phyloP scores from a whole-genome alignment of 164 flowering plant species.

The Aristolochia californica region DNA sequence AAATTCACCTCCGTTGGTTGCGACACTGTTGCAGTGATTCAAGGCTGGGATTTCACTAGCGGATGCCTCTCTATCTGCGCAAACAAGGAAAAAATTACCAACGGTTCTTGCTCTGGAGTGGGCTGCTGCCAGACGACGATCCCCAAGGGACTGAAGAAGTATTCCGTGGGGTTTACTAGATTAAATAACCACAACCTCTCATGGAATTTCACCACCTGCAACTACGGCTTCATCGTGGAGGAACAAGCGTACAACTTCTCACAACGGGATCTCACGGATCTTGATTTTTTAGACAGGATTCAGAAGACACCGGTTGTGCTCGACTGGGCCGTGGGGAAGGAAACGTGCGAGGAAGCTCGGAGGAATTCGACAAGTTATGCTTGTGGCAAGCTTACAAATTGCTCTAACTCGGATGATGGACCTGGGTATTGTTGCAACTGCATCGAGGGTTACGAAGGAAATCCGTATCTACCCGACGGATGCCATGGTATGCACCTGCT shows the following conservation, averaged over 20 bases:
- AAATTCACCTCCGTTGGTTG: conserved; percentile 10
- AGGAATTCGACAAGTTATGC: neutral
- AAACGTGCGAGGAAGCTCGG: conserved; percentile 16
- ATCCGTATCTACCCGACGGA: conserved; percentile 30
- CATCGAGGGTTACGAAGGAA: conserved; percentile 34
- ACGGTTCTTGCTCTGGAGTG: conserved; percentile 1
- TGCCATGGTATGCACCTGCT: conserved; percentile 1
- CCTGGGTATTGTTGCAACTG: conserved; percentile 41
- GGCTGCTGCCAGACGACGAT: conserved; percentile 9
- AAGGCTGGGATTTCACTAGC: neutral
- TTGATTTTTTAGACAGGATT: neutral
- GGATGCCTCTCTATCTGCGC: conserved; percentile 4
- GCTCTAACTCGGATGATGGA: conserved; percentile 13
- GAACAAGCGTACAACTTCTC: neutral
- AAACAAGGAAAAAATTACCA: neutral
- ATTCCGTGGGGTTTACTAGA: neutral
- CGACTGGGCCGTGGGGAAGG: conserved; percentile 35
- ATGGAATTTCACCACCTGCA: neutral
- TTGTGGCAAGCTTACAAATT: conserved; percentile 17
- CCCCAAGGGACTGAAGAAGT: neutral
- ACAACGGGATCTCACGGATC: neutral
- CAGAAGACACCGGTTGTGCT: conserved; percentile 10
- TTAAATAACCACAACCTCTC: neutral
- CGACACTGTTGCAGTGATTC: neutral
- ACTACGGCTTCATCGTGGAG: conserved; percentile 7